phyloP scores from a whole-genome alignment of 345 rosid species.

The Camelina laxa region DNA sequence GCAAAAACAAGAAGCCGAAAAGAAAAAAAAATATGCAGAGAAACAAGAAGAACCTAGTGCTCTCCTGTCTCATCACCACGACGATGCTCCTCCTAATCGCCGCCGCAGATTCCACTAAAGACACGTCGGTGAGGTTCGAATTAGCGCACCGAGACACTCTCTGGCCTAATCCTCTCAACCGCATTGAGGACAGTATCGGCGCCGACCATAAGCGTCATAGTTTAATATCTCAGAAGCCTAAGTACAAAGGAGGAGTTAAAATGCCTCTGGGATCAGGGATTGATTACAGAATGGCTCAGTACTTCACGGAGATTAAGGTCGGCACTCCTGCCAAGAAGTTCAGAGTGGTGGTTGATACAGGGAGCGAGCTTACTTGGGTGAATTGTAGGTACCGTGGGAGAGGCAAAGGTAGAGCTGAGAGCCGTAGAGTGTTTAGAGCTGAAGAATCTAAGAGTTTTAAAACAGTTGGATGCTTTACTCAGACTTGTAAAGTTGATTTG shows the following conservation, averaged over 20 bases:
- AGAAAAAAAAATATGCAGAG: conserved; percentile 31
- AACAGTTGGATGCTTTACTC: conserved; percentile 57
- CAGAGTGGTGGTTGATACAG: conserved; percentile 59
- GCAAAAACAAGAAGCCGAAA: conserved; percentile 23
- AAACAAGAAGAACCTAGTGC: not conserved
- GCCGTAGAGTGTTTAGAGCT: conserved; percentile 47
- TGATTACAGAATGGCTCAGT: conserved; percentile 58
- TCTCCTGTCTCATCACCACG: conserved; percentile 25
- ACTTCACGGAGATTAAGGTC: conserved; percentile 50
- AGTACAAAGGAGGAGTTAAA: conserved; percentile 25
- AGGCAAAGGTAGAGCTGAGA: conserved; percentile 6
- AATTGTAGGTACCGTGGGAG: conserved; percentile 46
- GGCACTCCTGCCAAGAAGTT: conserved; percentile 69
- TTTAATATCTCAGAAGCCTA: conserved; percentile 37
- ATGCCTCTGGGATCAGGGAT: conserved; percentile 52
- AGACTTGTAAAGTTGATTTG: conserved; percentile 57
- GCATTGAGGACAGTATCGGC: conserved; percentile 44
- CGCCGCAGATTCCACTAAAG: conserved; percentile 23
- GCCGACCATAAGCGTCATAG: conserved; percentile 51
- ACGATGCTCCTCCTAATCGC: conserved; percentile 16
- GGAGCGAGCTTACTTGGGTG: conserved; percentile 68
- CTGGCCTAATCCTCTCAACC: conserved; percentile 7
- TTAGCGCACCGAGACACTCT: conserved; percentile 33
- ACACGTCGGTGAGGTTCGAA: conserved; percentile 24
- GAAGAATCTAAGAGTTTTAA: conserved; percentile 54